Evolutionary conservation across 805 yeast species (phyloP).

Genomic region (Sugiyamaella floridensis): DNA sequence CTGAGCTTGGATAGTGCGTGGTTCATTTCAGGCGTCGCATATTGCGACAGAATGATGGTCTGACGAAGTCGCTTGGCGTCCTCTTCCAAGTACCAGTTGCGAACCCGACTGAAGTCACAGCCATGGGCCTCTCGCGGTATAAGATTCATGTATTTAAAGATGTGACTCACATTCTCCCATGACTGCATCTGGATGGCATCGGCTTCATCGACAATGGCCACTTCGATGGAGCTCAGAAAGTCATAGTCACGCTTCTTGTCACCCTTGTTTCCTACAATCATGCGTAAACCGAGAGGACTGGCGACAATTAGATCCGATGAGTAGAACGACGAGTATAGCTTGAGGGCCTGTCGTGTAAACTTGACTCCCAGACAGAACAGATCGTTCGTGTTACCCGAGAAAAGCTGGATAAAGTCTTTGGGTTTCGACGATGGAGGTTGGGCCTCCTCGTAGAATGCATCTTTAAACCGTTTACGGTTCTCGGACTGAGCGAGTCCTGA

Average conservation of each 20-base stretch:
- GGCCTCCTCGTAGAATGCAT: constrained; percentile 56
- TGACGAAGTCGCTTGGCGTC: constrained; percentile 70
- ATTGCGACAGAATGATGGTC: constrained; percentile 68
- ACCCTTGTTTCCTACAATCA: constrained; percentile 63
- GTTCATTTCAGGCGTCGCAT: constrained; percentile 73
- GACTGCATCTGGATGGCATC: constrained; percentile 87
- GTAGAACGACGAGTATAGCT: constrained; percentile 76
- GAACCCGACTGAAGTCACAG: constrained; percentile 83
- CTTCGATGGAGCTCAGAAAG: constrained; percentile 82
- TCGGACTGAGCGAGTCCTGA: constrained; percentile 73
- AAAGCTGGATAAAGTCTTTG: constrained; percentile 68
- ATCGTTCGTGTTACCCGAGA: constrained; percentile 87
- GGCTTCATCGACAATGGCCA: constrained; percentile 72
- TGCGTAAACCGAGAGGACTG: constrained; percentile 81
- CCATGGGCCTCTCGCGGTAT: constrained; percentile 75
- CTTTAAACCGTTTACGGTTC: constrained; percentile 65
- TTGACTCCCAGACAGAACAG: constrained; percentile 87
- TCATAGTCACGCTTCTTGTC: constrained; percentile 58
- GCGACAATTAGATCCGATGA: constrained; percentile 82
- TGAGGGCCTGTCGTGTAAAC: constrained; percentile 79
- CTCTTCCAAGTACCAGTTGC: constrained; percentile 90
- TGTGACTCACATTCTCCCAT: constrained; percentile 72
- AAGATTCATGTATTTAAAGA: constrained; percentile 62
- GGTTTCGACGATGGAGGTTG: constrained; percentile 56
- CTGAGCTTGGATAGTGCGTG: constrained; percentile 40